These are phyloP conservation scores for Claviceps spartinae DNA, from an alignment of 2,329 filamentous ascomycete genomes.

Conservation along the genomic window DNA sequence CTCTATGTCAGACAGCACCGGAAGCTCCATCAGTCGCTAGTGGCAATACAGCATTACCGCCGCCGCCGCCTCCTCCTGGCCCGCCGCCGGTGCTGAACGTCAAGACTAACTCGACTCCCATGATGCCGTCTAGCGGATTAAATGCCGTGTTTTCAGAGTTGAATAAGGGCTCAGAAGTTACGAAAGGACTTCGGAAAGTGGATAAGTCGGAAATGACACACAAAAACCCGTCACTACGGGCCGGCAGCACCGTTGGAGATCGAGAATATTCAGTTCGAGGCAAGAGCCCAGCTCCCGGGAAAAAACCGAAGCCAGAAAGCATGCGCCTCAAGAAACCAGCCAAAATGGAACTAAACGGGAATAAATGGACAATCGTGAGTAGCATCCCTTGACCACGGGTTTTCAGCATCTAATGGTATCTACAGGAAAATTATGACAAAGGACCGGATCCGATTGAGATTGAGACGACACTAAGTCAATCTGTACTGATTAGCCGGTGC, in stretches of 20 bases:
- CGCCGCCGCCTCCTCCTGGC: conserved; percentile 58
- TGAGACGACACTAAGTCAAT: conserved; percentile 70
- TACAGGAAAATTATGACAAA: conserved; percentile 79
- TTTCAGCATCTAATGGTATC: conserved; percentile 2
- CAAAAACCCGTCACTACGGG: conserved; percentile 83
- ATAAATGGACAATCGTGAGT: conserved; percentile 81
- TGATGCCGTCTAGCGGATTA: conserved; percentile 46
- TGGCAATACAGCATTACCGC: conserved; percentile 37
- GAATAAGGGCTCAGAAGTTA: conserved; percentile 81
- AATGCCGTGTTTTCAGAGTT: conserved; percentile 83
- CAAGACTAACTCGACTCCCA: conserved; percentile 25
- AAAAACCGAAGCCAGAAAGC: conserved; percentile 75
- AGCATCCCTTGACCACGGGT: no score
- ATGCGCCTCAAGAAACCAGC: conserved; percentile 75
- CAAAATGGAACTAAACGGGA: conserved; percentile 67
- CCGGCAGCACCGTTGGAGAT: conserved; percentile 54
- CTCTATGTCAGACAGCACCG: conserved; percentile 28
- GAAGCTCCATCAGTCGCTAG: conserved; percentile 37
- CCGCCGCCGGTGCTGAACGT: conserved; percentile 54
- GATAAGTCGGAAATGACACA: conserved; percentile 96
- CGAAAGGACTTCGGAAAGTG: conserved; percentile 79
- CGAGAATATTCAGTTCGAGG: conserved; percentile 42
- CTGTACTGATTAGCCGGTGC: conserved; percentile 83
- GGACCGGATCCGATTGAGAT: conserved; percentile 61
- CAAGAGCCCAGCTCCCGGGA: conserved; percentile 79